A percentile compares a stretch with the other conserved stretches of the same genome.
phyloP scores from a whole-genome alignment of 441 rosid species.

The Euphorbia celastroides region DNA sequence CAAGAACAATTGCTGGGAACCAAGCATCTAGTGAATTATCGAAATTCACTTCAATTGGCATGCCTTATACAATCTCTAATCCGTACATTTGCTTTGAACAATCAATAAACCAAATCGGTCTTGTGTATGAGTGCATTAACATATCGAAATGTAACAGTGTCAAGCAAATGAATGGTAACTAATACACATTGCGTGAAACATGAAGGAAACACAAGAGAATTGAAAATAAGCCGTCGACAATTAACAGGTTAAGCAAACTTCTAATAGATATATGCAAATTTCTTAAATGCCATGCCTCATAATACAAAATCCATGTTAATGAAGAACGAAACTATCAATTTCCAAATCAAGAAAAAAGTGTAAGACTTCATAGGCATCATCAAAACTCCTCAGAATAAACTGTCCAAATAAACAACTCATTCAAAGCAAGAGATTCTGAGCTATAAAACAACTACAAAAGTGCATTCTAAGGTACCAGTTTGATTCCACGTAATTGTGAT shows the following conservation, averaged over 20 bases:
- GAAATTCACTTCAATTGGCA: constrained; percentile 37
- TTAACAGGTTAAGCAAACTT: too few species aligned
- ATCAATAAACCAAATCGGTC: constrained; percentile 10
- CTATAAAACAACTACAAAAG: background rate
- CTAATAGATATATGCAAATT: background rate
- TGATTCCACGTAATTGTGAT: background rate
- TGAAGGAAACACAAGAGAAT: background rate
- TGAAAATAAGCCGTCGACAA: too few species aligned
- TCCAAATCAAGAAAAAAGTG: background rate
- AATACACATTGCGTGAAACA: background rate
- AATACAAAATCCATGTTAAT: background rate
- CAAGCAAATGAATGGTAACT: background rate
- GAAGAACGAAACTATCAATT: background rate
- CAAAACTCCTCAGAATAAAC: too few species aligned
- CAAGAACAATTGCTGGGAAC: constrained; percentile 42
- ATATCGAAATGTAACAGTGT: too few species aligned
- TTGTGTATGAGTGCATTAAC: too few species aligned
- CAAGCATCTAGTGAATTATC: constrained; percentile 25
- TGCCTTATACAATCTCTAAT: constrained; percentile 37
- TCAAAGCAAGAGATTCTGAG: background rate
- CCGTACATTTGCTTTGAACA: constrained; percentile 33
- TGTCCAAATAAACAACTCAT: background rate
- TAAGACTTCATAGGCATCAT: background rate
- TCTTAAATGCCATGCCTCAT: background rate
- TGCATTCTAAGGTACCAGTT: background rate